Base-by-base conservation (phyloP, 2,329 filamentous ascomycete species). In the Alternaria gaisen region DNA sequence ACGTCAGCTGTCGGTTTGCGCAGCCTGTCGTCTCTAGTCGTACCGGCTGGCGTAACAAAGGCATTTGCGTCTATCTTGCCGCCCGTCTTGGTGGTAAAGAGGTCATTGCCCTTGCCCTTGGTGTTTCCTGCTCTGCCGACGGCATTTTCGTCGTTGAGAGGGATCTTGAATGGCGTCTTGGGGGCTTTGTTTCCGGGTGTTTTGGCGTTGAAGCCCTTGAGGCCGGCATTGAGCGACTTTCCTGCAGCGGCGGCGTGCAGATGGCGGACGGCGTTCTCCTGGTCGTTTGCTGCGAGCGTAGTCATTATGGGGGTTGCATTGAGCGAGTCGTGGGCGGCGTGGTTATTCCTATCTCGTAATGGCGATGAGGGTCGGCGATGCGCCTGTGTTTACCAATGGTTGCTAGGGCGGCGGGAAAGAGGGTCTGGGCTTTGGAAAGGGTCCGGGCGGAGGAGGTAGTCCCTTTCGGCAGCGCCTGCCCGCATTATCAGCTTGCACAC, bases 121-220 rank as follows among this genome's bases (percentile, higher is more conserved):
- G 82, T 84, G 77, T 90, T 93, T 53, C 86, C 86, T 38, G 83
- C 86, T 28, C 82, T 86, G 62, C 87, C 82, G 9, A 86, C 83
- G n/a, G 86, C 87, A 80, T 97, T 97, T 79, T 97, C 94, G 72
- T 97, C 92, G 68, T 96, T 92, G 63, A 92, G 84, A 8, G 89
- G 86, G 50, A 92, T 81, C 73, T 90, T 91, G 75, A 94, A 87
- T 0, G 94, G 93, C 5, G 93, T 97, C 80, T 96, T 97, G 9
- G 91, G 90, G 66, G 85, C 89, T 74, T 88, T 88, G 60, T 87
- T 85, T 57, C 88, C 91, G 0, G 93, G 93, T 28, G 93, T 97
- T 81, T 94, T 97, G 56, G 91, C 88, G 60, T 84, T 83, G 53
- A 89, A 80, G 59, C 82, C 84, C 81, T 84, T 88, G 60, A 81